Percentiles rank a stretch among this genome's conserved stretches.
Evolutionary conservation across 768 basidiomycete species (phyloP).

Genomic region (Lanmaoa rubissima): DNA sequence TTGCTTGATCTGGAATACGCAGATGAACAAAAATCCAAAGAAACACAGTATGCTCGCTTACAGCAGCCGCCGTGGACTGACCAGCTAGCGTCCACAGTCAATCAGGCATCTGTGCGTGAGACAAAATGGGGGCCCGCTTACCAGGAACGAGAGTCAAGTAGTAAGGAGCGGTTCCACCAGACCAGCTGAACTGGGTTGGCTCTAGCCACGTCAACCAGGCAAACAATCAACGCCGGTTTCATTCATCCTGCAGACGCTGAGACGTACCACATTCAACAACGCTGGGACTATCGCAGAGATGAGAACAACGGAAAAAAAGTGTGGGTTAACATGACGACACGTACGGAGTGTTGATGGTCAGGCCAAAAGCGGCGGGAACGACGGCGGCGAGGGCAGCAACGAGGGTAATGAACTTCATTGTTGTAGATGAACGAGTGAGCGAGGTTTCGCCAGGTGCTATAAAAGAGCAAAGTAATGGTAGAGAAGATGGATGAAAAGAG

Average conservation of each 20-base stretch:
- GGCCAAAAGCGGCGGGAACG: slow-evolving; percentile 37
- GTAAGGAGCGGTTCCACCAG: slow-evolving; percentile 52
- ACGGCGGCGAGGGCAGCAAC: slow-evolving; percentile 29
- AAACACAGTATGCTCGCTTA: slow-evolving; percentile 28
- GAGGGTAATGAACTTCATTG: slow-evolving; percentile 38
- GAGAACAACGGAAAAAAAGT: slow-evolving; percentile 2
- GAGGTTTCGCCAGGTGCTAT: slow-evolving; percentile 9
- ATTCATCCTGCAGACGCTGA: neutral
- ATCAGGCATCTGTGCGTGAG: neutral
- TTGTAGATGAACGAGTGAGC: slow-evolving; percentile 20
- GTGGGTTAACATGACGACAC: slow-evolving; percentile 25
- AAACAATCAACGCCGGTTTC: neutral
- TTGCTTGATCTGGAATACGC: slow-evolving; percentile 45
- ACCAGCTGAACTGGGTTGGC: slow-evolving; percentile 56
- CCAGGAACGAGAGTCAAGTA: slow-evolving; percentile 62
- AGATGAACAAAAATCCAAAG: slow-evolving; percentile 2
- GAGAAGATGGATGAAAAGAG: neutral
- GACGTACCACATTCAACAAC: slow-evolving; percentile 53
- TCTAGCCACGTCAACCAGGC: slow-evolving; percentile 39
- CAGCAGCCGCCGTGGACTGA: slow-evolving; percentile 50
- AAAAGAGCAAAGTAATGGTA: neutral
- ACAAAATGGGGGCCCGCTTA: slow-evolving; percentile 25
- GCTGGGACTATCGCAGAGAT: slow-evolving; percentile 29
- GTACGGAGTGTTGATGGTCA: slow-evolving; percentile 72
- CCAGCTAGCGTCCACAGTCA: slow-evolving; percentile 40